Evolutionary conservation across 2,329 filamentous ascomycete species (phyloP), one percentile per base, ranked within the genome.

Genomic region (Thelonectria discophora): DNA sequence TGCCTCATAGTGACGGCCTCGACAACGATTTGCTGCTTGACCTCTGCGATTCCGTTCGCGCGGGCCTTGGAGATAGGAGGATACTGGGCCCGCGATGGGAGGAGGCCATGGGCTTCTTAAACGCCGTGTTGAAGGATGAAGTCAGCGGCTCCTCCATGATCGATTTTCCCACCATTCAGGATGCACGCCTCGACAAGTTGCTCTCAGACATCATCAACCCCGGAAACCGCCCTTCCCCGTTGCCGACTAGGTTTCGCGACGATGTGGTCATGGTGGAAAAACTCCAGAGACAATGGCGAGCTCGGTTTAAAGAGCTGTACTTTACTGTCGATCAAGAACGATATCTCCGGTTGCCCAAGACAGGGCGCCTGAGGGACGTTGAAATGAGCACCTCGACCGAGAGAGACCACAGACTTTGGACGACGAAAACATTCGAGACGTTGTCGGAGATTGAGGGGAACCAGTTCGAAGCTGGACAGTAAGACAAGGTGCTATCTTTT

Each of bases 401-500:
- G 12, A 73, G 75, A 20, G 63, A 70, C 13, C 58, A 73, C 48
- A 72, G 73, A 7, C 74, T 75, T 18, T 81, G 80, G 80, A 72
- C 74, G 51, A 75, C 78, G 3, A 74, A 67, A 30, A 62, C 72
- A 13, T 69, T 62, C 17, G 70, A 76, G 21, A 71, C 74, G 10
- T 66, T 80, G 9, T 80, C 79, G 2, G 80, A 78, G 58, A 64
- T 76, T 9, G 78, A 81, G 59, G 77, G 73, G 5, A 79, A 80
- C 49, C 65, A 77, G 34, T 84, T 83, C 55, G 75, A 81, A 51
- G 75, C 79, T 21, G 84, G 84, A 58, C 75, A 83, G 83, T 86
- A 73, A 75, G 82, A 73, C 45, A 9, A 5, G 13, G 10, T 18
- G 40, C 21, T 27, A 10, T 12, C 10, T 9, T 52, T 12, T 3